A percentile compares a stretch with the other conserved stretches of the same genome.
These are phyloP conservation scores for Botrytis aclada DNA, from an alignment of 2,329 filamentous ascomycete genomes.

Conservation along the genomic window DNA sequence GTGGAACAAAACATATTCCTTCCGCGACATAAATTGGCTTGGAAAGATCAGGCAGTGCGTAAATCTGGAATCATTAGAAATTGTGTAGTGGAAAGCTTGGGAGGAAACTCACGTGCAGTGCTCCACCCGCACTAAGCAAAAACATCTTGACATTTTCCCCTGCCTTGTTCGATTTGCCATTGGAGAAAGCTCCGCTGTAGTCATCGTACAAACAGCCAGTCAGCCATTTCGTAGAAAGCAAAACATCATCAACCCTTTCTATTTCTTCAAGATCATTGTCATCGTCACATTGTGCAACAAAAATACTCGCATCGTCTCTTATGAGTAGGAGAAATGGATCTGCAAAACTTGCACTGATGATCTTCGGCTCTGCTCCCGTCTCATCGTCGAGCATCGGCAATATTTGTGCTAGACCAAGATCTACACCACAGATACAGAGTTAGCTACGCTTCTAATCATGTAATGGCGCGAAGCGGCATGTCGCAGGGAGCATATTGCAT, in stretches of 20 bases:
- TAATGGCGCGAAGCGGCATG: slow-evolving; percentile 20
- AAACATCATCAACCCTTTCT: slow-evolving; percentile 56
- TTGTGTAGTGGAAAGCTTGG: background rate
- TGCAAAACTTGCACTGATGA: slow-evolving; percentile 76
- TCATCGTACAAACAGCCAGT: slow-evolving; percentile 84
- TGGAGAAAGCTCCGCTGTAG: slow-evolving; percentile 52
- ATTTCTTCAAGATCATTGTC: slow-evolving; percentile 84
- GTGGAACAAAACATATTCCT: slow-evolving; percentile 73
- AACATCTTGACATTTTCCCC: slow-evolving; percentile 66
- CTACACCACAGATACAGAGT: slow-evolving; percentile 43
- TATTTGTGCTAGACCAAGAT: slow-evolving; percentile 85
- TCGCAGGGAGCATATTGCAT: slow-evolving; percentile 30
- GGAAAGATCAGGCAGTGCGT: slow-evolving; percentile 69
- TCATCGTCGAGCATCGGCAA: slow-evolving; percentile 91
- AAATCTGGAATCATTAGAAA: slow-evolving; percentile 54
- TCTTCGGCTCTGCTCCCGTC: slow-evolving; percentile 73
- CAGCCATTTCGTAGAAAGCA: slow-evolving; percentile 67
- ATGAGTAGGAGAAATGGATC: slow-evolving; percentile 84
- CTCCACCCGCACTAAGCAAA: slow-evolving; percentile 70
- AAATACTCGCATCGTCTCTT: slow-evolving; percentile 77
- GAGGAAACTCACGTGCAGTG: slow-evolving; percentile 61
- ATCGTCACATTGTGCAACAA: slow-evolving; percentile 74
- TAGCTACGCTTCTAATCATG: slow-evolving; percentile 20
- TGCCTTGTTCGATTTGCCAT: slow-evolving; percentile 40
- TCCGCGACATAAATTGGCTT: slow-evolving; percentile 72